Percentiles rank a stretch among this genome's conserved stretches.
phyloP scores from a whole-genome alignment of 805 yeast genomes.

The Lipomyces spencermartinsiae region DNA sequence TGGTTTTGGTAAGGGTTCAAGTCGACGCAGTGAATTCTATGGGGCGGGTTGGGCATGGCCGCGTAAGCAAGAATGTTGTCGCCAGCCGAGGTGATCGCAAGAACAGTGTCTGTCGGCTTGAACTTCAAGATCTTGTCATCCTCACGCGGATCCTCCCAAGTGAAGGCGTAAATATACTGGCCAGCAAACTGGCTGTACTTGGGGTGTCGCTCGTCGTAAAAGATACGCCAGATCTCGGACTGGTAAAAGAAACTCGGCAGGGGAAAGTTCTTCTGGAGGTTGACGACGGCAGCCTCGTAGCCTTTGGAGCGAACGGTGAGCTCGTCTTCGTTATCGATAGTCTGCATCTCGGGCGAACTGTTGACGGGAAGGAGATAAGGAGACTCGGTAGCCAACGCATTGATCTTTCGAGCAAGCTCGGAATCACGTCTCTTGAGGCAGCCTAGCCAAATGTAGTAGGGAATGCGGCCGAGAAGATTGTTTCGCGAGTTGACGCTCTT shows the following conservation, averaged over 20 bases:
- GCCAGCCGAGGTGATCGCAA: slow-evolving; percentile 87
- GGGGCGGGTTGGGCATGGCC: slow-evolving; percentile 71
- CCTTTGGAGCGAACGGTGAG: slow-evolving; percentile 56
- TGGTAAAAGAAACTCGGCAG: slow-evolving; percentile 84
- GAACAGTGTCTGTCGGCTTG: slow-evolving; percentile 68
- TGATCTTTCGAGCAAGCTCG: slow-evolving; percentile 59
- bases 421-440: slow-evolving; percentile 63
- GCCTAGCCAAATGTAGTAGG: slow-evolving; percentile 85
- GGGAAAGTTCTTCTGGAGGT: slow-evolving; percentile 69
- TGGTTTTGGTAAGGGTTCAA: slow-evolving; percentile 85
- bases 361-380: slow-evolving; percentile 60
- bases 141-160: slow-evolving; percentile 91
- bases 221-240: slow-evolving; percentile 76
- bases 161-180: slow-evolving; percentile 84
- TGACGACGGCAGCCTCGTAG: slow-evolving; percentile 73
- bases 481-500: slow-evolving; percentile 75
- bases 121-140: slow-evolving; percentile 71
- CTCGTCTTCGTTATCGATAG: slow-evolving; percentile 21
- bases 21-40: slow-evolving; percentile 82
- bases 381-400: slow-evolving; percentile 79
- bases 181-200: slow-evolving; percentile 73
- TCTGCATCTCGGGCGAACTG: slow-evolving; percentile 33
- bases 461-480: slow-evolving; percentile 70
- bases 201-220: slow-evolving; percentile 73
- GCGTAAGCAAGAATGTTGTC: slow-evolving; percentile 82